Evolutionary conservation across 495 filamentous ascomycete genomes (phyloP).

Genomic region (Podospora fimiseda): DNA sequence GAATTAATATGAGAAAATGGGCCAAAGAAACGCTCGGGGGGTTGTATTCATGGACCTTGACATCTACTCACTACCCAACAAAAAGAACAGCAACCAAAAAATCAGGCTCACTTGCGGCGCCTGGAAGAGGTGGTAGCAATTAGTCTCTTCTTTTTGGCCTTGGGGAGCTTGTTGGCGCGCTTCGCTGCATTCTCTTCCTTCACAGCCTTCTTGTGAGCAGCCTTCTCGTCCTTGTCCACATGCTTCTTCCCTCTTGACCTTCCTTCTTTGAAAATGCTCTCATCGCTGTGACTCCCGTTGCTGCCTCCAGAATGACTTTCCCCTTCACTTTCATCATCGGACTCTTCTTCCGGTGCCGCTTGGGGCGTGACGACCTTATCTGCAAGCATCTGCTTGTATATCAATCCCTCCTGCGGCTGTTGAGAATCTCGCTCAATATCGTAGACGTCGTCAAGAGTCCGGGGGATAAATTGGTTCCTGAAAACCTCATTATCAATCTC

Average conservation of each 20-base stretch:
- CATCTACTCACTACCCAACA: too few relatives aligned
- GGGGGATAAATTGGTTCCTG: conserved; percentile 89
- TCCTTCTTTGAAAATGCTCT: conserved; percentile 54
- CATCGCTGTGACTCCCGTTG: conserved; percentile 26
- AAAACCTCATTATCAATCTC: conserved; percentile 88
- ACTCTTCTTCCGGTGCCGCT: conserved; percentile 32
- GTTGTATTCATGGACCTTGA: neutral
- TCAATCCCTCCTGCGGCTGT: conserved; percentile 62
- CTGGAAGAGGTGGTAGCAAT: conserved; percentile 36
- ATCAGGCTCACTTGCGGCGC: too few relatives aligned
- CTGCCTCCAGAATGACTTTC: conserved; percentile 44
- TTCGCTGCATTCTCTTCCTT: conserved; percentile 93
- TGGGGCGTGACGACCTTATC: conserved; percentile 50
- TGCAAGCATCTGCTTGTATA: conserved; percentile 76
- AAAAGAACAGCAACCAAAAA: too few relatives aligned
- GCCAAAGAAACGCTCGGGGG: too few relatives aligned
- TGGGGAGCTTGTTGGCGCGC: conserved; percentile 90
- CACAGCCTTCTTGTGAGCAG: conserved; percentile 79
- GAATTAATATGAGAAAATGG: too few relatives aligned
- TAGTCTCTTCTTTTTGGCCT: conserved; percentile 82
- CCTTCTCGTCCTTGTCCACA: conserved; percentile 85
- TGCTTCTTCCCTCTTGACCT: conserved; percentile 80
- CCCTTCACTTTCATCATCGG: conserved; percentile 35
- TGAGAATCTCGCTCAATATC: conserved; percentile 88
- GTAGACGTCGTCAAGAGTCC: conserved; percentile 89